Percentiles rank a stretch among this genome's conserved stretches.
Conservation (phyloP, 768 basidiomycete species). For the Termitomyces sp. region DNA sequence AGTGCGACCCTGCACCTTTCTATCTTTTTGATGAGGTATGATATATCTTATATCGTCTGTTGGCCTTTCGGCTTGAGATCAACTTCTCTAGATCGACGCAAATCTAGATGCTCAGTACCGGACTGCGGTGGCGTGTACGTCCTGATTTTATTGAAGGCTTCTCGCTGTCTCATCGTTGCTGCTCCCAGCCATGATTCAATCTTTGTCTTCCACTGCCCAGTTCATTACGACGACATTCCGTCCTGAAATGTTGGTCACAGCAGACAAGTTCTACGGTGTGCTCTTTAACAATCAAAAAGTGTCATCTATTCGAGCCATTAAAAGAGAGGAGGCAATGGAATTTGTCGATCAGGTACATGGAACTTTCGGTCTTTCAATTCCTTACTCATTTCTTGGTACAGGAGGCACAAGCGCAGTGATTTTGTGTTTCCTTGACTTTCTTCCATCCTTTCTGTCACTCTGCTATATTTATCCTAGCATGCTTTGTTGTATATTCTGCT, state of each 20-base stretch:
- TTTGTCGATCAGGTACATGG: slow-evolving; percentile 77
- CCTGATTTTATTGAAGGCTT: background rate
- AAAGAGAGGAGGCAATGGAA: slow-evolving; percentile 85
- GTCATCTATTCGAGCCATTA: slow-evolving; percentile 82
- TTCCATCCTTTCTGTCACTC: background rate
- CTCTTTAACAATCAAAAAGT: slow-evolving; percentile 95
- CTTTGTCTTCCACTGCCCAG: slow-evolving; percentile 80
- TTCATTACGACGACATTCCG: slow-evolving; percentile 99
- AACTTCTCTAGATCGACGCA: slow-evolving; percentile 73
- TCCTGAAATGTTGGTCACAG: slow-evolving; percentile 92
- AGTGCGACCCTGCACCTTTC: slow-evolving; percentile 98
- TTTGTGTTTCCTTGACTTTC: background rate
- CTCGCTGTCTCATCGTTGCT: background rate
- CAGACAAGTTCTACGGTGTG: slow-evolving; percentile 97
- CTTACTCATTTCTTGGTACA: background rate
- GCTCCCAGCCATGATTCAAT: slow-evolving; percentile 85
- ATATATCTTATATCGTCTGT: background rate
- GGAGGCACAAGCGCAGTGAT: slow-evolving; percentile 1
- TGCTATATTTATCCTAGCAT: background rate
- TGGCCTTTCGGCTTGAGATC: background rate
- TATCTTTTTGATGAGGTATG: slow-evolving; percentile 95
- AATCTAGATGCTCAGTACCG: slow-evolving; percentile 97
- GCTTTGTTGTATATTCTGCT: background rate
- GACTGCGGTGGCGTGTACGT: slow-evolving; percentile 89
- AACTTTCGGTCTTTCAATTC: background rate